Evolutionary conservation across 257 asterid species (phyloP).

Genomic region (Solanum medicagineum): DNA sequence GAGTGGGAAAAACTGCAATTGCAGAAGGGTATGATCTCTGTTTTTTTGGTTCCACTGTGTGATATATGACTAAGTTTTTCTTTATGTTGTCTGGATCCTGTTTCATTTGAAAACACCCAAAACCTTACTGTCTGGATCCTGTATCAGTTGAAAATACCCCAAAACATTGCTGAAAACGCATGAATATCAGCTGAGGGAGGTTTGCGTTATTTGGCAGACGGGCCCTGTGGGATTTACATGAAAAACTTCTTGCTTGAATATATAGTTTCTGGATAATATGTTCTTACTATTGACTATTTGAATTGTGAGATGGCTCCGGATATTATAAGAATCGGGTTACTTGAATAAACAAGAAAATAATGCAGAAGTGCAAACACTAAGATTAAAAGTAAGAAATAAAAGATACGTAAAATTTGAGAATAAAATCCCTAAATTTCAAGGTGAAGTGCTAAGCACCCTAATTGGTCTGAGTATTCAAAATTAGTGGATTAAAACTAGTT

Average conservation of each 20-base stretch:
- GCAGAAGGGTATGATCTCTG: slow-evolving; percentile 78
- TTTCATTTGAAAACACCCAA: neutral
- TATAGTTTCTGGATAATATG: neutral
- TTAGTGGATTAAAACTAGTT: too few species aligned
- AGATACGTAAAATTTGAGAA: too few species aligned
- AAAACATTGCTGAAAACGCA: neutral
- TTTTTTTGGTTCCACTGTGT: neutral
- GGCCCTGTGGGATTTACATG: neutral
- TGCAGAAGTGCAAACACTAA: too few species aligned
- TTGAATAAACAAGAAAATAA: too few species aligned
- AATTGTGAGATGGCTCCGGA: neutral
- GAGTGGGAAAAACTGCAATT: slow-evolving; percentile 98
- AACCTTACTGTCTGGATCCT: neutral
- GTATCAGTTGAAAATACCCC: neutral
- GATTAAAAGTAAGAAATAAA: too few species aligned
- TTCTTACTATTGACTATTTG: neutral
- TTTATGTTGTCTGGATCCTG: neutral
- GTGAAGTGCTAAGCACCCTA: too few species aligned
- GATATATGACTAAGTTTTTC: neutral
- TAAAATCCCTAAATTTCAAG: too few species aligned
- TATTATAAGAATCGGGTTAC: neutral
- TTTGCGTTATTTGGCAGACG: neutral
- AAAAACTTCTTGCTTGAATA: neutral
- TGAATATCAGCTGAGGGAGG: neutral
- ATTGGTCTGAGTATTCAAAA: too few species aligned